Conservation (phyloP, 805 yeast species). For the Saturnispora sanitii region DNA sequence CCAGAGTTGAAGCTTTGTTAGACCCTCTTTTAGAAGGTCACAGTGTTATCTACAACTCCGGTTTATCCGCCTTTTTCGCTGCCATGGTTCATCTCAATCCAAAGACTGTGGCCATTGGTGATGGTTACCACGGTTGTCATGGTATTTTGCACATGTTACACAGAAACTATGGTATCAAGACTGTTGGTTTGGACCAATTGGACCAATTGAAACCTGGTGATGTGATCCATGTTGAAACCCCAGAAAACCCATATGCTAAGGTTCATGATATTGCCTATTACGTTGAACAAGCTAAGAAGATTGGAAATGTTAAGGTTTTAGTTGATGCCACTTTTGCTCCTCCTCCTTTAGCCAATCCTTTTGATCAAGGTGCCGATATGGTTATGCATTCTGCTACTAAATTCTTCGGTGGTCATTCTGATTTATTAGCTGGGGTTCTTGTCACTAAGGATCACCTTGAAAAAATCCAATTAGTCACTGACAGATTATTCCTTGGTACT, state of each 20-base stretch:
- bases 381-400: slow-evolving; percentile 93
- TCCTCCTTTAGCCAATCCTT: slow-evolving; percentile 78
- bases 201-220: slow-evolving; percentile 50
- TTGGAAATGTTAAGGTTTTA: slow-evolving; percentile 68
- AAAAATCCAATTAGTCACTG: slow-evolving; percentile 40
- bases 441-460: slow-evolving; percentile 48
- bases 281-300: slow-evolving; percentile 62
- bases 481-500: slow-evolving; percentile 68
- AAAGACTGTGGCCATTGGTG: slow-evolving; percentile 57
- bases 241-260: slow-evolving; percentile 76
- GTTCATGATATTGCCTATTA: slow-evolving; percentile 51
- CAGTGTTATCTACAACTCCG: slow-evolving; percentile 65
- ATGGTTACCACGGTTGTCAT: slow-evolving; percentile 80
- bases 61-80: slow-evolving; percentile 74
- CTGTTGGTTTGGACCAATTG: slow-evolving; percentile 42
- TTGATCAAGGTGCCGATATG: slow-evolving; percentile 74
- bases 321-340: slow-evolving; percentile 93
- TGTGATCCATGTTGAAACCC: slow-evolving; percentile 75
- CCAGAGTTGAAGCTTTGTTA: slow-evolving; percentile 57
- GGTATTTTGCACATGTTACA: slow-evolving; percentile 56
- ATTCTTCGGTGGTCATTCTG: slow-evolving; percentile 94
- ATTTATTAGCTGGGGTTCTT: slow-evolving; percentile 72
- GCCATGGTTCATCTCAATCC: slow-evolving; percentile 65
- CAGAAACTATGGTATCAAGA: slow-evolving; percentile 49
- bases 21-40: slow-evolving; percentile 51